Conservation (phyloP, 2,329 filamentous ascomycete genomes). For the Dichotomopilus funicola region DNA sequence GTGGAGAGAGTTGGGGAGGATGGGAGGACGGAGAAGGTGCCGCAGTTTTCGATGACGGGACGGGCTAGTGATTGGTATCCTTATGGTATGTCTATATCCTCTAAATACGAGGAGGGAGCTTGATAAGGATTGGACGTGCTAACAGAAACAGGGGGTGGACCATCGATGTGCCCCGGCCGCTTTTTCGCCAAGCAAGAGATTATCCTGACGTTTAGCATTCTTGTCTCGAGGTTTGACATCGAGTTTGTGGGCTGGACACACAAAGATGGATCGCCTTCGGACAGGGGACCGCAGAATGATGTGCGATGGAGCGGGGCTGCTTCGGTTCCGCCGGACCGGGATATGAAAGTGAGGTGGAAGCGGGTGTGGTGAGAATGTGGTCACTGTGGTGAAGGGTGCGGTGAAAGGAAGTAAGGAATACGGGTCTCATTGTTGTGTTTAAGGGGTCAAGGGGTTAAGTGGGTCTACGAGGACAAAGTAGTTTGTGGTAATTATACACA, state of each 20-base stretch:
- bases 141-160: slow-evolving; percentile 22
- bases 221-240: slow-evolving; percentile 28
- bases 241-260: slow-evolving; percentile 21
- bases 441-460: no score
- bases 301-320: slow-evolving; percentile 5
- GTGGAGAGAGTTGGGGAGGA: not conserved
- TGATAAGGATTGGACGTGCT: not conserved
- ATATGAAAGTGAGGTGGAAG: slow-evolving; percentile 8
- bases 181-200: slow-evolving; percentile 37
- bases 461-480: no score
- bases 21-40: not conserved
- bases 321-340: slow-evolving; percentile 15
- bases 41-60: not conserved
- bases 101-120: not conserved
- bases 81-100: not conserved
- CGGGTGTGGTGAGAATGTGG: no score
- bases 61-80: not conserved
- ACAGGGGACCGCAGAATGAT: slow-evolving; percentile 10
- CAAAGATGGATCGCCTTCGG: slow-evolving; percentile 10
- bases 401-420: no score
- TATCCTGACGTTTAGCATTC: slow-evolving; percentile 27
- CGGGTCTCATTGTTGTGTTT: no score
- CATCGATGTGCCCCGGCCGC: slow-evolving; percentile 32
- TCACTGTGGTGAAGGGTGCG: no score
- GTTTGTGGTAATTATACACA: no score